Conservation (phyloP, 129 eudicot genomes). For the Chrysanthemum makinoi region DNA sequence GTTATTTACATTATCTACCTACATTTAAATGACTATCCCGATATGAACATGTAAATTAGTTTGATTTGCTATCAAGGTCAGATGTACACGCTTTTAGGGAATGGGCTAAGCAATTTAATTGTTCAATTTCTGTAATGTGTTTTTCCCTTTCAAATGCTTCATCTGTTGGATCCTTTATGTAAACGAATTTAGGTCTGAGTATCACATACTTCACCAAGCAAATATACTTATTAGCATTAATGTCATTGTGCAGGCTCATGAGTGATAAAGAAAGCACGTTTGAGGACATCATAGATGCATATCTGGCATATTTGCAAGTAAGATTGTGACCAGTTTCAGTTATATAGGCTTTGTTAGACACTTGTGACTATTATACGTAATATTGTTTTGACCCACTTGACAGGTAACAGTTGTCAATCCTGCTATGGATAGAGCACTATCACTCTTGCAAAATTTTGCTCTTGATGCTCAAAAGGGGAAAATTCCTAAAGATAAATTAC, state of each 20-base stretch:
- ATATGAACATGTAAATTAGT: too few relatives aligned
- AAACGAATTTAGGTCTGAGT: too few relatives aligned
- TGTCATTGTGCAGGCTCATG: slow-evolving; percentile 52
- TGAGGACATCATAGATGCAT: slow-evolving; percentile 91
- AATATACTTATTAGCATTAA: background rate
- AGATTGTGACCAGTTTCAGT: slow-evolving; percentile 18
- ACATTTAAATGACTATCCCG: too few relatives aligned
- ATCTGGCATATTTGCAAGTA: slow-evolving; percentile 94
- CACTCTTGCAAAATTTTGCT: slow-evolving; percentile 71
- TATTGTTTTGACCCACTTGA: slow-evolving; percentile 14
- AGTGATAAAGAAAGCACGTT: slow-evolving; percentile 59
- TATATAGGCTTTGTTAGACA: slow-evolving; percentile 1
- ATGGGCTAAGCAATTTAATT: too few relatives aligned
- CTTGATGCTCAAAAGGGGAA: slow-evolving; percentile 72
- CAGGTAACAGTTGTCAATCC: slow-evolving; percentile 95
- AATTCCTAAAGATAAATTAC: slow-evolving; percentile 65
- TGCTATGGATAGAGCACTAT: slow-evolving; percentile 82
- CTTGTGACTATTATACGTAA: background rate
- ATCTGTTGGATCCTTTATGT: too few relatives aligned
- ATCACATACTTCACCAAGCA: too few relatives aligned
- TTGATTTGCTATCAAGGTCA: too few relatives aligned
- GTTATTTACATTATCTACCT: too few relatives aligned
- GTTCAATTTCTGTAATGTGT: too few relatives aligned
- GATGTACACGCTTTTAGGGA: too few relatives aligned
- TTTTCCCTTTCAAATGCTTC: too few relatives aligned